A percentile compares a stretch with the other conserved stretches of the same genome.
phyloP scores from a whole-genome alignment of 1,139 yeast genomes.

The Hansenula sp. region DNA sequence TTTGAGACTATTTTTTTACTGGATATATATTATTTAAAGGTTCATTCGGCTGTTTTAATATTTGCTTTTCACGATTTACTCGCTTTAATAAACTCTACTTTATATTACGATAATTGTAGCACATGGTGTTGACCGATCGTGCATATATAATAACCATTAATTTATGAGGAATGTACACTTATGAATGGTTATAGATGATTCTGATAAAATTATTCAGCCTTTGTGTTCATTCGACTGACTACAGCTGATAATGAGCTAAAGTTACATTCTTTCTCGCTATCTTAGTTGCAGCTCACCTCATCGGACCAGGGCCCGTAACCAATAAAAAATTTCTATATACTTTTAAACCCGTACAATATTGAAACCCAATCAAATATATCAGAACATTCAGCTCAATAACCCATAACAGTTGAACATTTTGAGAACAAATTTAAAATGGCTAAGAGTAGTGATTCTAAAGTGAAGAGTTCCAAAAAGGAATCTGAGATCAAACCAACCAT shows the following conservation, averaged over 20 bases:
- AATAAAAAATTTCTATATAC: not conserved
- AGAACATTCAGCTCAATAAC: not conserved
- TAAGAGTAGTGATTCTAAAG: conserved; percentile 4
- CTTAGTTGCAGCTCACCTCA: too few relatives aligned
- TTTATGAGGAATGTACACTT: too few relatives aligned
- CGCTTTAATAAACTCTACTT: not conserved
- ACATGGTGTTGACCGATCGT: too few relatives aligned
- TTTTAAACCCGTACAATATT: not conserved
- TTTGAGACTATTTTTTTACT: not conserved
- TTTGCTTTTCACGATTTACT: not conserved
- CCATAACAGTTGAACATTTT: too few relatives aligned
- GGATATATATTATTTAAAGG: not conserved
- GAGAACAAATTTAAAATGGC: too few relatives aligned
- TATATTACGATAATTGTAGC: too few relatives aligned
- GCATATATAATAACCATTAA: too few relatives aligned
- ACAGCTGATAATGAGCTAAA: too few relatives aligned
- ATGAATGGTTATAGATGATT: too few relatives aligned
- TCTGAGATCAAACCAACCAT: conserved; percentile 20
- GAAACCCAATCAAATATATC: not conserved
- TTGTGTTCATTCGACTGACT: too few relatives aligned
- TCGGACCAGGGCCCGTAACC: not conserved
- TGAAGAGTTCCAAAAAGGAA: conserved; percentile 3
- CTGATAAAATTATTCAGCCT: too few relatives aligned
- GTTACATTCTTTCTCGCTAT: too few relatives aligned
- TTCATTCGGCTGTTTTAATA: not conserved